Evolutionary conservation across 2,329 filamentous ascomycete genomes (phyloP), one percentile per base, ranked within the genome.

Genomic region (Rutstroemia sp.): DNA sequence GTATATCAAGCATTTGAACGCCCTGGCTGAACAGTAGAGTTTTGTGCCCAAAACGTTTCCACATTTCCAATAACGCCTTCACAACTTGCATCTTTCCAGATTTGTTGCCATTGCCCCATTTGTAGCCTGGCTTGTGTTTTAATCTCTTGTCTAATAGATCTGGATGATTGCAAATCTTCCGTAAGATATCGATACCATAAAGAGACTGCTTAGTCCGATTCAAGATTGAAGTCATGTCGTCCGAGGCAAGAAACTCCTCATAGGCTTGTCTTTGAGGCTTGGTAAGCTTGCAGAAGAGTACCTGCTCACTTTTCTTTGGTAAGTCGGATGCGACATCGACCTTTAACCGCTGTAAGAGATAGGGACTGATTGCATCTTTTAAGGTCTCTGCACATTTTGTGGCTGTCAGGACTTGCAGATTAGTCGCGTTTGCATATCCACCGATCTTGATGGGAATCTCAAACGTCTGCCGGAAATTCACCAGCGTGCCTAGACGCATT

Each of bases 91-190:
- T 91, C 73, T 99, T 99, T 2, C 92, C 92, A 2, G 92, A 97
- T 65, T 92, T 88, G 48, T 79, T 80, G 0, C 84, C 80, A 60
- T 79, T 83, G 3, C 94, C 94, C 75, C 92, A 97, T 50, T 84
- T 78, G 63, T 92, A 92, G 10, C 80, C 83, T 1, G 78, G 68
- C 63, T 87, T 86, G 54, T 67, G 67, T 58, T 72, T 76, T 16
- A 81, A 70, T 23, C 65, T 70, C 45, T 78, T 88, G 64, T 94
- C 84, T 2, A 87, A 75, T 1, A 99, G 76, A 72, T 99, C 94
- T 0, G 95, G 94, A 66, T 99, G 95, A 61, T 99, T 99, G 75
- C 92, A 97, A 54, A 99, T 92, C 72, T 99, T 99, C 51, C 94
- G 86, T 41, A 99, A 76, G 25, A 92, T 87, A 64, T 96, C 92